Conservation (phyloP, 148 eudicot species). For the Diospyros kaki region DNA sequence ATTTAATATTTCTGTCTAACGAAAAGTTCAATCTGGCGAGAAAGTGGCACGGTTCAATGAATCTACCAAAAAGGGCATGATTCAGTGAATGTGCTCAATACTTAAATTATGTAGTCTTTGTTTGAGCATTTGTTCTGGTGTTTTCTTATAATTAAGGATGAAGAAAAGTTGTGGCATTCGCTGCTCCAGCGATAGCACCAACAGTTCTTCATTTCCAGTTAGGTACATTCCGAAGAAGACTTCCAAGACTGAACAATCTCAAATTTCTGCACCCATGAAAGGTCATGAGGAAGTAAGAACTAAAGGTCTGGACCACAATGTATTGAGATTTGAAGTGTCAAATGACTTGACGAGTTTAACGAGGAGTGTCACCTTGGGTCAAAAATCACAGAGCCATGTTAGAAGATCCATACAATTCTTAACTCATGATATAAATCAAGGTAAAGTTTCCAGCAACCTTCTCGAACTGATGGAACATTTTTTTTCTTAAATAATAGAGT, state of each 20-base stretch:
- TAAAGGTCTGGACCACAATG: slow-evolving; percentile 17
- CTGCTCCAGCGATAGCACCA: slow-evolving; percentile 31
- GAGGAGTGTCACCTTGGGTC: slow-evolving; percentile 6
- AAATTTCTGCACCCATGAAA: slow-evolving; percentile 13
- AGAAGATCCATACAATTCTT: slow-evolving; percentile 14
- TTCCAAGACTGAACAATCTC: slow-evolving; percentile 20
- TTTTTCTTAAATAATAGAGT: neutral
- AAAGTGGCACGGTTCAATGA: neutral
- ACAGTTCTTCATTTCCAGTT: slow-evolving; percentile 45
- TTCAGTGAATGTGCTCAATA: no score
- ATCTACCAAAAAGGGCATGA: no score
- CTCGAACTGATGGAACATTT: neutral
- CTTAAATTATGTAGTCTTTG: neutral
- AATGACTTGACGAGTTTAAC: slow-evolving; percentile 2
- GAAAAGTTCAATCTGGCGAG: neutral
- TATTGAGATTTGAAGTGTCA: slow-evolving; percentile 11
- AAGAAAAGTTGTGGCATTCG: slow-evolving; percentile 26
- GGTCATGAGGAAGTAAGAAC: slow-evolving; percentile 17
- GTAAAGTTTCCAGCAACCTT: slow-evolving; percentile 13
- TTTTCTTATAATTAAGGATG: slow-evolving; percentile 22
- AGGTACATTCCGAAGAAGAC: slow-evolving; percentile 57
- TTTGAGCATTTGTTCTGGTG: neutral
- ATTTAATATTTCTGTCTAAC: neutral
- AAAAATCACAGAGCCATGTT: slow-evolving; percentile 8
- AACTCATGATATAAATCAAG: slow-evolving; percentile 16